These are phyloP conservation scores for Claviceps monticola DNA, from an alignment of 2,329 filamentous ascomycete species.

Conservation along the genomic window DNA sequence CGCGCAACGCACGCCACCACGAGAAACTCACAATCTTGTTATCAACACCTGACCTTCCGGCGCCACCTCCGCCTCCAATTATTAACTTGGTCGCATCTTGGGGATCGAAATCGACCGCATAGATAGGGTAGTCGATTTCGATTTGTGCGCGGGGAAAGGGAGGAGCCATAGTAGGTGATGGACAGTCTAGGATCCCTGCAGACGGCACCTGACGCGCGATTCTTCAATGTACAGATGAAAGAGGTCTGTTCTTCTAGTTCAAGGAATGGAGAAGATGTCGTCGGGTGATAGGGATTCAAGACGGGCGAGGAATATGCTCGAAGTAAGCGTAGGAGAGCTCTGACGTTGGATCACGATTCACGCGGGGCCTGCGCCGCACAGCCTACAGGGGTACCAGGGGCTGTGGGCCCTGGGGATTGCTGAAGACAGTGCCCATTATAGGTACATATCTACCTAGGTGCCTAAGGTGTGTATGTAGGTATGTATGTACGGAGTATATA, in stretches of 20 bases:
- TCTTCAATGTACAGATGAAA: not conserved
- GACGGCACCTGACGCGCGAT: not conserved
- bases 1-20: not conserved
- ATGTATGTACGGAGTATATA: too few relatives aligned
- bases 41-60: constrained; percentile 64
- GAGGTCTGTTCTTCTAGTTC: not conserved
- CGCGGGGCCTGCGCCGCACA: too few relatives aligned
- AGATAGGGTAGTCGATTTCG: constrained; percentile 70
- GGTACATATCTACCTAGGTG: too few relatives aligned
- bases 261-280: too few relatives aligned
- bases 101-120: constrained; percentile 77
- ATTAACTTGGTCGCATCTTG: constrained; percentile 62
- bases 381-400: too few relatives aligned
- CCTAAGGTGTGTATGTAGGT: too few relatives aligned
- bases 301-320: too few relatives aligned
- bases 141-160: constrained; percentile 41
- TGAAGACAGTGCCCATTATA: too few relatives aligned
- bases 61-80: constrained; percentile 78
- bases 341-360: too few relatives aligned
- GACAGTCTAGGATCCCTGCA: not conserved
- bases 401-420: too few relatives aligned
- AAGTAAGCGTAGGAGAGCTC: too few relatives aligned
- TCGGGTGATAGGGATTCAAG: too few relatives aligned
- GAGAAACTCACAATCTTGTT: constrained; percentile 65
- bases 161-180: constrained; percentile 19